phyloP scores from a whole-genome alignment of 306 rosid species.

The Notholithocarpus densiflorus region DNA sequence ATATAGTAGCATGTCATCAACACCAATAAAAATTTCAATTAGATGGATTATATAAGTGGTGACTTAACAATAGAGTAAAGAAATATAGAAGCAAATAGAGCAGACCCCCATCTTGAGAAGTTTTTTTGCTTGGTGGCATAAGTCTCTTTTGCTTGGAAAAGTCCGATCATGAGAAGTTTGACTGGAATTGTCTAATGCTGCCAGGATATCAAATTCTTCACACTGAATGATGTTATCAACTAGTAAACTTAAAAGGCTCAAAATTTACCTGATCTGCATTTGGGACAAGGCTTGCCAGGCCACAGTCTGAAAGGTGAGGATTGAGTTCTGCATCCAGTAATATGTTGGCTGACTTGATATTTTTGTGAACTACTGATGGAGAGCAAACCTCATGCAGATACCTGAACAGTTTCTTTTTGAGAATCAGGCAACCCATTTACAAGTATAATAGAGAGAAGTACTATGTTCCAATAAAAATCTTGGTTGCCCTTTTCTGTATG shows the following conservation, averaged over 20 bases:
- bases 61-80: not conserved
- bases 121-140: not conserved
- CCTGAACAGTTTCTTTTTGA: conserved; percentile 42
- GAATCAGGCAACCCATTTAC: conserved; percentile 16
- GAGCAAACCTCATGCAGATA: conserved; percentile 95
- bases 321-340: conserved; percentile 80
- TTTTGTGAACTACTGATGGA: conserved; percentile 89
- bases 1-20: not conserved
- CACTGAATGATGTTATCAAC: too few relatives aligned
- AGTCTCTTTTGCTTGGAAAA: not conserved
- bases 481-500: conserved; percentile 7
- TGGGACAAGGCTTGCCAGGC: conserved; percentile 73
- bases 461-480: not conserved
- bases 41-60: not conserved
- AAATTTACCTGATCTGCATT: conserved; percentile 64
- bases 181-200: not conserved
- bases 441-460: not conserved
- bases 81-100: not conserved
- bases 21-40: conserved; percentile 3
- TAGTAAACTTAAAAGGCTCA: not conserved
- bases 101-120: not conserved
- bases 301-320: conserved; percentile 91
- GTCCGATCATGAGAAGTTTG: not conserved
- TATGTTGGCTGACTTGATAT: conserved; percentile 85
- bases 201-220: not conserved